A percentile compares a stretch with the other conserved stretches of the same genome.
Evolutionary conservation across 2,329 filamentous ascomycete species (phyloP).

Genomic region (Sporothrix mexicana): DNA sequence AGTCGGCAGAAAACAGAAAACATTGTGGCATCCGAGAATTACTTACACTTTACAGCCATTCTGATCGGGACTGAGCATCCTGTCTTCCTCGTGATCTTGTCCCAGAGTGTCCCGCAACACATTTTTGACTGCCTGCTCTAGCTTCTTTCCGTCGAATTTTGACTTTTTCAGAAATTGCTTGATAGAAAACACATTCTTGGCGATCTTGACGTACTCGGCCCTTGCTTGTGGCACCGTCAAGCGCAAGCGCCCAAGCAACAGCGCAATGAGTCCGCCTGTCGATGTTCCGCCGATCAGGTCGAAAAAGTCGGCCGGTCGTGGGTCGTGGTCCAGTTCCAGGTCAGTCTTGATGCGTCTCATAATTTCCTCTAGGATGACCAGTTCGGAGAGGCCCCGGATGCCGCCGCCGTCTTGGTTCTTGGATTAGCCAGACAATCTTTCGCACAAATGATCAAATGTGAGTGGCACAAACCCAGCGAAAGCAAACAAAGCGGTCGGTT

Average conservation of each 20-base stretch:
- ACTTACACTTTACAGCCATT: slow-evolving; percentile 12
- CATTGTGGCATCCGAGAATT: neutral
- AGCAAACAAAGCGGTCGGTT: too few relatives aligned
- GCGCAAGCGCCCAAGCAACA: slow-evolving; percentile 13
- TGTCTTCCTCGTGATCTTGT: neutral
- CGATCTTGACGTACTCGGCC: slow-evolving; percentile 5
- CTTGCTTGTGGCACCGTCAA: neutral
- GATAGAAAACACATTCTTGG: neutral
- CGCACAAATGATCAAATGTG: too few relatives aligned
- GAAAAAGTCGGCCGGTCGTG: slow-evolving; percentile 18
- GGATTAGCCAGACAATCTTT: too few relatives aligned
- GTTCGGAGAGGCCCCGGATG: slow-evolving; percentile 22
- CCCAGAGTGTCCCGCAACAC: neutral
- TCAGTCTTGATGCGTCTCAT: slow-evolving; percentile 19
- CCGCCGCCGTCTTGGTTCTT: slow-evolving; percentile 12
- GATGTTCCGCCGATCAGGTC: slow-evolving; percentile 28
- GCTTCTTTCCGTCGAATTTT: neutral
- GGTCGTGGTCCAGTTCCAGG: neutral
- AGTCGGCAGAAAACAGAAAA: neutral
- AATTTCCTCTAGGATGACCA: slow-evolving; percentile 19
- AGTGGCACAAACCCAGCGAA: too few relatives aligned
- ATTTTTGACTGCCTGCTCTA: neutral
- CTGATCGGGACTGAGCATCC: neutral
- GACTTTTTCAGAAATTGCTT: neutral
- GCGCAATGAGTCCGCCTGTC: slow-evolving; percentile 27